These are phyloP conservation scores for Aspergillus felis DNA, from an alignment of 2,329 filamentous ascomycete genomes.

Conservation along the genomic window DNA sequence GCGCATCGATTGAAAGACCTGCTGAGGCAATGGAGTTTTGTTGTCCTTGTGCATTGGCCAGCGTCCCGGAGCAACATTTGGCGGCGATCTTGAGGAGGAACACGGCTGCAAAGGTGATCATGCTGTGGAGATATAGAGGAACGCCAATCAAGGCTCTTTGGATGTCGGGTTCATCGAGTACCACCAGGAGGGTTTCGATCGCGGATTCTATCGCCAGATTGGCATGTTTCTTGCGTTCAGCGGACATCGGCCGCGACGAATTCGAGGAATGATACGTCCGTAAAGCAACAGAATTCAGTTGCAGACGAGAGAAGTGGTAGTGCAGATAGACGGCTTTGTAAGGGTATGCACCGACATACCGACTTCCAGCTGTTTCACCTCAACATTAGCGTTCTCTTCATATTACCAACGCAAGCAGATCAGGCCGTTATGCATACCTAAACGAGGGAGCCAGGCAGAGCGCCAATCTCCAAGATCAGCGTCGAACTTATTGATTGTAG, in stretches of 20 bases:
- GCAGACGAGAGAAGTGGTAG: slow-evolving; percentile 50
- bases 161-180: slow-evolving; percentile 43
- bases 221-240: slow-evolving; percentile 43
- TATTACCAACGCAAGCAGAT: background rate
- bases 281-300: slow-evolving; percentile 49
- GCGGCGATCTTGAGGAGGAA: slow-evolving; percentile 45
- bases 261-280: slow-evolving; percentile 42
- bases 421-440: slow-evolving; percentile 22
- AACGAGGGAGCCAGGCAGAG: slow-evolving; percentile 31
- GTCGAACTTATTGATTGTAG: slow-evolving; percentile 40
- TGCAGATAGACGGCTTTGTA: slow-evolving; percentile 49
- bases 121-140: slow-evolving; percentile 45
- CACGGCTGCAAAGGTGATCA: slow-evolving; percentile 46
- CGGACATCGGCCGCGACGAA: slow-evolving; percentile 38
- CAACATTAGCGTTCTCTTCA: slow-evolving; percentile 1
- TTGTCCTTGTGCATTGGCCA: slow-evolving; percentile 31
- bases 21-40: slow-evolving; percentile 38
- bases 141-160: slow-evolving; percentile 42
- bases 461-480: slow-evolving; percentile 38
- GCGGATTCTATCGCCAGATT: slow-evolving; percentile 44
- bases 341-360: slow-evolving; percentile 47
- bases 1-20: slow-evolving; percentile 31
- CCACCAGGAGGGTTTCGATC: slow-evolving; percentile 39
- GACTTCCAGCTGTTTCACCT: slow-evolving; percentile 37
- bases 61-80: slow-evolving; percentile 33